phyloP scores from a whole-genome alignment of 2,329 filamentous ascomycete genomes.

The Capronia americana region DNA sequence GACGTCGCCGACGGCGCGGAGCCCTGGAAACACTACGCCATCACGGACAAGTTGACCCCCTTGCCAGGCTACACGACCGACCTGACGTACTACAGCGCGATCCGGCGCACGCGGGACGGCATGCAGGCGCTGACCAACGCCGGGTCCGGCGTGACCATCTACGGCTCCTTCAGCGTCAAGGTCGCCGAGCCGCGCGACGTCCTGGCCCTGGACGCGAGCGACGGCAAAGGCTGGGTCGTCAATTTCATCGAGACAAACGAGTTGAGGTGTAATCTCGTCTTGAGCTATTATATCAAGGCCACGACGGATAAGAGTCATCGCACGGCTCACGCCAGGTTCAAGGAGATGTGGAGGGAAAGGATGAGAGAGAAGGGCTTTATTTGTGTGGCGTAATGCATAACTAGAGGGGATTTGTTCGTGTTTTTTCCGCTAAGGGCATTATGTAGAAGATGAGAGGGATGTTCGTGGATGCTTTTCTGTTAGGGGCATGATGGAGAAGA shows the following conservation, averaged over 20 bases:
- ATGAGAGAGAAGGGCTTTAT: constrained; percentile 30
- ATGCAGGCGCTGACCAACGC: constrained; percentile 37
- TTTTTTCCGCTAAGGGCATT: too few relatives aligned
- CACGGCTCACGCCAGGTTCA: constrained; percentile 30
- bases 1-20: constrained; percentile 19
- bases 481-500: not conserved
- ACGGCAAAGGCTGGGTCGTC: constrained; percentile 22
- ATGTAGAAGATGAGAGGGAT: not conserved
- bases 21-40: constrained; percentile 37
- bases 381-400: constrained; percentile 3
- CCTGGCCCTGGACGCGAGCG: constrained; percentile 7
- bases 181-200: constrained; percentile 14
- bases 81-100: constrained; percentile 31
- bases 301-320: constrained; percentile 34
- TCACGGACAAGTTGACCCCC: constrained; percentile 37
- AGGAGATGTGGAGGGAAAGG: constrained; percentile 31
- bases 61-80: constrained; percentile 31
- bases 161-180: constrained; percentile 30
- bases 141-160: constrained; percentile 36
- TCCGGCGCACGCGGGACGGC: constrained; percentile 28
- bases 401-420: too few relatives aligned
- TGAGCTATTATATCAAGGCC: constrained; percentile 36
- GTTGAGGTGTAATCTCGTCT: constrained; percentile 29
- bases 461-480: too few relatives aligned
- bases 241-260: constrained; percentile 35